These are phyloP conservation scores for Fusarium tricinctum DNA, from an alignment of 2,329 filamentous ascomycete species.

Conservation along the genomic window DNA sequence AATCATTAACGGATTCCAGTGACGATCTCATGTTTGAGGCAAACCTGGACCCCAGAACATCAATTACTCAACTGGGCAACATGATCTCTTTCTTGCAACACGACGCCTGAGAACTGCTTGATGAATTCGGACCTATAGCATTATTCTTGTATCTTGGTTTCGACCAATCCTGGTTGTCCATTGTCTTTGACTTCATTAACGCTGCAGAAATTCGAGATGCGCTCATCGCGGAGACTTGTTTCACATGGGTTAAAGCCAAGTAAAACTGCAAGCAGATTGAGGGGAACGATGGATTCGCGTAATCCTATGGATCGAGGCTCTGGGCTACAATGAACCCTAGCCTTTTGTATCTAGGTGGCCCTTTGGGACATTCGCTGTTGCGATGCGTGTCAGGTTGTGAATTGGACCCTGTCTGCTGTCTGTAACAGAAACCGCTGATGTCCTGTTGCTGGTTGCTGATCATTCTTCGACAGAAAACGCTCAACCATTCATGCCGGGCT, in stretches of 20 bases:
- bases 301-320: slow-evolving; percentile 40
- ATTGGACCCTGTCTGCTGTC: slow-evolving; percentile 22
- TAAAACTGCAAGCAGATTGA: slow-evolving; percentile 40
- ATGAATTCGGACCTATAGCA: neutral
- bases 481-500: slow-evolving; percentile 9
- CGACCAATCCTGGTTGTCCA: neutral
- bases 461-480: slow-evolving; percentile 22
- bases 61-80: slow-evolving; percentile 1
- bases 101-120: neutral
- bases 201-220: slow-evolving; percentile 3
- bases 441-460: slow-evolving; percentile 30
- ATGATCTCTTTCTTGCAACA: neutral
- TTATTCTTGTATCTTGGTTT: neutral
- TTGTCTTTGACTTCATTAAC: neutral
- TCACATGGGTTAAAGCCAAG: slow-evolving; percentile 28
- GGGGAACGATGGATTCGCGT: slow-evolving; percentile 46
- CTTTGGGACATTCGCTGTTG: slow-evolving; percentile 1
- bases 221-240: slow-evolving; percentile 4
- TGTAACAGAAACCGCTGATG: slow-evolving; percentile 20
- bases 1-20: slow-evolving; percentile 14
- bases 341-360: slow-evolving; percentile 6
- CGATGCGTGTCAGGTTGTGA: neutral
- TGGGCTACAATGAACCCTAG: slow-evolving; percentile 35
- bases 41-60: slow-evolving; percentile 14
- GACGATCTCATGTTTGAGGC: slow-evolving; percentile 25